Percentiles rank a stretch among this genome's conserved stretches.
phyloP scores from a whole-genome alignment of 495 filamentous ascomycete genomes.

The Corynascus novoguineensis region DNA sequence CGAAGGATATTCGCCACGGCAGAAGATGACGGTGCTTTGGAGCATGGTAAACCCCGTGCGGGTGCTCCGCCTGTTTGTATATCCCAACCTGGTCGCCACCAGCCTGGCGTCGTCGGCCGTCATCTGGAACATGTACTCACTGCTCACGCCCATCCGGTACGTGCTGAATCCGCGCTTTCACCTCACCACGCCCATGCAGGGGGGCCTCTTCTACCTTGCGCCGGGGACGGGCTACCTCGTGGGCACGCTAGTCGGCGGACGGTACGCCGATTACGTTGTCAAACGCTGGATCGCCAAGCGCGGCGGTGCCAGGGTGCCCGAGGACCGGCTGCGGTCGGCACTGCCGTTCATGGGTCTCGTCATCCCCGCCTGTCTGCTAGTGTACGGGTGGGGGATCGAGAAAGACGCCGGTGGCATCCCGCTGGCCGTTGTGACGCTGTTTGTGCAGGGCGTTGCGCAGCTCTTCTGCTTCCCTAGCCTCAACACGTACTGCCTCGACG shows the following conservation, averaged over 20 bases:
- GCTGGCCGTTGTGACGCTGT: conserved; percentile 63
- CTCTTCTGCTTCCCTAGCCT: conserved; percentile 67
- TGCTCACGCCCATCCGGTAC: conserved; percentile 69
- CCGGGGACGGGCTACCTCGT: conserved; percentile 65
- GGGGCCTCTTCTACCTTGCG: conserved; percentile 68
- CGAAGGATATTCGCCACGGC: conserved; percentile 38
- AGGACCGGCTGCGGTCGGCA: conserved; percentile 62
- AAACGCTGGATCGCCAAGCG: conserved; percentile 57
- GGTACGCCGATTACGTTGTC: conserved; percentile 63
- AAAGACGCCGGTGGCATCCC: conserved; percentile 60
- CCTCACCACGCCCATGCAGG: conserved; percentile 59
- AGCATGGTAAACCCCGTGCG: conserved; percentile 57
- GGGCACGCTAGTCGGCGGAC: conserved; percentile 65
- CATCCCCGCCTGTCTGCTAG: conserved; percentile 59
- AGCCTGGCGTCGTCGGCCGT: conserved; percentile 56
- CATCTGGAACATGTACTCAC: conserved; percentile 69
- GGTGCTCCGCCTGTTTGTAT: conserved; percentile 55
- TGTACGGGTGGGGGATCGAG: conserved; percentile 71
- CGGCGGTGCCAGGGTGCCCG: conserved; percentile 54
- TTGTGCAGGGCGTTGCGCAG: conserved; percentile 65
- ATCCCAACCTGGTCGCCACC: conserved; percentile 60
- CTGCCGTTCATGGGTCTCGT: conserved; percentile 54
- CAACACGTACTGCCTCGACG: conserved; percentile 73
- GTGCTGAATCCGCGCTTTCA: conserved; percentile 58
- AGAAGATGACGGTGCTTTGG: conserved; percentile 51